Percentiles rank a stretch among this genome's conserved stretches.
Conservation (phyloP, 495 filamentous ascomycete species). For the Lasiosphaeria ovina region DNA sequence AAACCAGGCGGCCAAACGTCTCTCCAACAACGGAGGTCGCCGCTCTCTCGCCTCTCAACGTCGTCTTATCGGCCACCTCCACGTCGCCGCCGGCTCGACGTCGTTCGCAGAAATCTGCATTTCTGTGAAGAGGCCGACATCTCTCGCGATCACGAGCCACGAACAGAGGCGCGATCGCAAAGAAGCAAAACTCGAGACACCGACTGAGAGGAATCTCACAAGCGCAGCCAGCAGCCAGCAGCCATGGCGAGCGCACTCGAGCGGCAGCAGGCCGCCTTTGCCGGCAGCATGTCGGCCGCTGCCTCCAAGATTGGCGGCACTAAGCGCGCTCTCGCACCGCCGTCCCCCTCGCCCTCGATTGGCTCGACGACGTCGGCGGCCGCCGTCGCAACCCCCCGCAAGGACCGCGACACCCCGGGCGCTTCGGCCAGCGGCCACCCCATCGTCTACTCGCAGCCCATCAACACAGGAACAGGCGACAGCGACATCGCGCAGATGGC, state of each 20-base stretch:
- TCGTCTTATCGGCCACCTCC: not conserved
- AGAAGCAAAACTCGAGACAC: no score
- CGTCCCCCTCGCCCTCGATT: slow-evolving; percentile 40
- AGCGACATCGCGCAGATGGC: slow-evolving; percentile 81
- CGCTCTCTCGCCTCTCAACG: not conserved
- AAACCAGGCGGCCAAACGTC: not conserved
- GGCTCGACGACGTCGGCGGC: slow-evolving; percentile 48
- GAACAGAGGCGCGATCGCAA: no score
- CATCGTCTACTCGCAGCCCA: slow-evolving; percentile 74
- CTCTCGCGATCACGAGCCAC: not conserved
- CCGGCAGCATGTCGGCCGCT: slow-evolving; percentile 44
- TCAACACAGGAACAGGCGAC: slow-evolving; percentile 70
- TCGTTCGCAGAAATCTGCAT: not conserved
- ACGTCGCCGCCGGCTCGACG: not conserved
- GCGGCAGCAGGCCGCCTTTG: slow-evolving; percentile 49
- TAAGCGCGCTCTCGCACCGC: slow-evolving; percentile 43
- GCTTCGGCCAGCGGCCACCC: slow-evolving; percentile 19
- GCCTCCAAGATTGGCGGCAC: slow-evolving; percentile 46
- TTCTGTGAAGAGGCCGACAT: not conserved
- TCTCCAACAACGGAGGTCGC: not conserved
- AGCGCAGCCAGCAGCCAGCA: slow-evolving; percentile 5
- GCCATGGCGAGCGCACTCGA: slow-evolving; percentile 52
- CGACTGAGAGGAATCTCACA: not conserved
- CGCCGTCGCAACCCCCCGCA: slow-evolving; percentile 44
- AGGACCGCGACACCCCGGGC: slow-evolving; percentile 48